Percentiles rank a stretch among this genome's conserved stretches.
Evolutionary conservation across 257 asterid genomes (phyloP).

Genomic region (Solanum bulbocastanum): DNA sequence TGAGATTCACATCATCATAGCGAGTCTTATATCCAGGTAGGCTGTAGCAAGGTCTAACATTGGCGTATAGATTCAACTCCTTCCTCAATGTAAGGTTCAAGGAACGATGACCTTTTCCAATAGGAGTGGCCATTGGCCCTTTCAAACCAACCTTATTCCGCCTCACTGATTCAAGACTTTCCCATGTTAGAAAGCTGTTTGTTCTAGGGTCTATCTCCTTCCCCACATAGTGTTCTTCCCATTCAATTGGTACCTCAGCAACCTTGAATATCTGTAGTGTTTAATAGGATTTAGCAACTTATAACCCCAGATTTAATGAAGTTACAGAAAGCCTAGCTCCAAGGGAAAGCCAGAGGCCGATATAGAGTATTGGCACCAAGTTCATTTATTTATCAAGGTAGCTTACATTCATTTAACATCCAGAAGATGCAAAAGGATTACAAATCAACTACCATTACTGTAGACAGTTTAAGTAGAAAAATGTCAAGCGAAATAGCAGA

Average conservation of each 20-base stretch:
- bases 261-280: constrained; percentile 49
- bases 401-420: background rate
- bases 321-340: background rate
- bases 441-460: background rate
- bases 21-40: constrained; percentile 92
- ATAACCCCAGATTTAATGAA: background rate
- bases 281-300: background rate
- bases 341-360: background rate
- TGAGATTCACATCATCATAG: constrained; percentile 80
- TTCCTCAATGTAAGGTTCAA: constrained; percentile 93
- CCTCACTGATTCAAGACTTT: constrained; percentile 88
- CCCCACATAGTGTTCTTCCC: constrained; percentile 97
- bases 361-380: background rate
- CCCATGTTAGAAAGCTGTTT: constrained; percentile 95
- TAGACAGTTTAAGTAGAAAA: background rate
- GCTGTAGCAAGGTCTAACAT: constrained; percentile 95
- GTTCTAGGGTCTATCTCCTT: constrained; percentile 84
- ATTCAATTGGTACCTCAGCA: constrained; percentile 88
- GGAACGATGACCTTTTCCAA: constrained; percentile 95
- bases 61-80: constrained; percentile 88
- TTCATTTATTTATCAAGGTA: background rate
- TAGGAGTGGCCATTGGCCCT: constrained; percentile 99
- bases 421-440: background rate
- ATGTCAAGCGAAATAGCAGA: background rate
- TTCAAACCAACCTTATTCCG: constrained; percentile 78